A percentile compares a stretch with the other conserved stretches of the same genome.
Conservation (phyloP, 345 rosid genomes). For the Acer yangbiense region DNA sequence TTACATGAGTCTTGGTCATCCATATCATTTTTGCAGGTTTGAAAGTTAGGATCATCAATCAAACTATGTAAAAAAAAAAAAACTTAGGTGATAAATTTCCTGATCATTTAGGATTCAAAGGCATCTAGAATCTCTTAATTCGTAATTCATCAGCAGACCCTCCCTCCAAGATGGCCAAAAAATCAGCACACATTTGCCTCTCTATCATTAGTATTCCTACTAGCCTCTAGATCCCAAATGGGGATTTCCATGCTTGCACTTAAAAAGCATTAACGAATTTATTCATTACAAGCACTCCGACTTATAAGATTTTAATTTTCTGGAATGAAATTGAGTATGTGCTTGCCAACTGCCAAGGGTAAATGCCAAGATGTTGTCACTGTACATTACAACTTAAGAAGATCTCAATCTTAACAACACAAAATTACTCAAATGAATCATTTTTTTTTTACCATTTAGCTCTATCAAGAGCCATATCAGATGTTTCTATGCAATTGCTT, state of each 20-base stretch:
- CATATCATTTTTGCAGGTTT: neutral
- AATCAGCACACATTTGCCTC: neutral
- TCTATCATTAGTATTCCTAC: neutral
- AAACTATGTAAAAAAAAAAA: neutral
- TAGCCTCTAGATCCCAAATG: neutral
- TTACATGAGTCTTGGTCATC: neutral
- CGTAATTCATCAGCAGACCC: neutral
- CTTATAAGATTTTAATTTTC: neutral
- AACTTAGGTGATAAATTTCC: neutral
- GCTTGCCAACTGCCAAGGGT: neutral
- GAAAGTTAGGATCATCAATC: neutral
- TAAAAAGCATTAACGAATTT: neutral
- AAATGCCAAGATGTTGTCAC: neutral
- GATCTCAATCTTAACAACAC: neutral
- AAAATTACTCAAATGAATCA: no score
- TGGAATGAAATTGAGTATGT: neutral
- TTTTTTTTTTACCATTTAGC: neutral
- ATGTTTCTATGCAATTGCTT: neutral
- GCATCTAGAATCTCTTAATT: no score
- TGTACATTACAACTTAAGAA: neutral
- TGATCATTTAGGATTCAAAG: no score
- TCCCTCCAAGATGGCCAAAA: neutral
- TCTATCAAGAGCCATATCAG: neutral
- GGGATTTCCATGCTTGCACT: neutral
- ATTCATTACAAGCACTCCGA: neutral